Evolutionary conservation across 2,329 filamentous ascomycete genomes (phyloP).

Genomic region (Ophiocordyceps sinensis): DNA sequence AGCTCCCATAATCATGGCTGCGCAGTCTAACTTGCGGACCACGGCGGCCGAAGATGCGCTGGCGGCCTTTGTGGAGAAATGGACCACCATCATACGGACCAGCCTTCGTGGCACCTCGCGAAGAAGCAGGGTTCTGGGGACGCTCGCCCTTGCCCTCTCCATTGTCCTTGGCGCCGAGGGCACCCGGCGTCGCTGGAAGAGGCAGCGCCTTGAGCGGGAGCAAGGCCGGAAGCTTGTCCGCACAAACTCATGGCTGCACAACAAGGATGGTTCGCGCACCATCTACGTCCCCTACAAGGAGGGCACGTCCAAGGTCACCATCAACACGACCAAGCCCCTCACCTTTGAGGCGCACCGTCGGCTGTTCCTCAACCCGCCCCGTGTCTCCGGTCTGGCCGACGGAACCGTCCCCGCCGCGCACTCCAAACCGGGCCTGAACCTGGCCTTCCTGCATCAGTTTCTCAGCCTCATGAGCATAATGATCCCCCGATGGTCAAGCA

Average conservation of each 20-base stretch:
- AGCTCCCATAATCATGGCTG: conserved; percentile 47
- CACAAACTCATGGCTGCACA: conserved; percentile 81
- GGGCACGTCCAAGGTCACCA: conserved; percentile 78
- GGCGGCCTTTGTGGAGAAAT: conserved; percentile 47
- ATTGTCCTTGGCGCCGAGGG: conserved; percentile 72
- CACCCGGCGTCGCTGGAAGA: conserved; percentile 62
- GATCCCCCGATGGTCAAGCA: conserved; percentile 90
- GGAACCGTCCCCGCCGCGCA: conserved; percentile 70
- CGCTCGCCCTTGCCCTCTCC: conserved; percentile 59
- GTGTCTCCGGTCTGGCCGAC: conserved; percentile 63
- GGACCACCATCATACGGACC: conserved; percentile 35
- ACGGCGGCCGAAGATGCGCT: conserved; percentile 53
- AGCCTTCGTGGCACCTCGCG: conserved; percentile 51
- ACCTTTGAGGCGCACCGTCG: conserved; percentile 95
- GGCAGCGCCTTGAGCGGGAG: conserved; percentile 61
- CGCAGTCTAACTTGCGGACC: conserved; percentile 67
- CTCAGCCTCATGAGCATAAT: conserved; percentile 93
- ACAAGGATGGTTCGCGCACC: conserved; percentile 87
- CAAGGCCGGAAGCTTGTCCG: conserved; percentile 70
- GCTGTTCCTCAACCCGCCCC: conserved; percentile 80
- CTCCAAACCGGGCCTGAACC: conserved; percentile 85
- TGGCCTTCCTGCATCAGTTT: conserved; percentile 95
- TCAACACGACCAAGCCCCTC: conserved; percentile 75
- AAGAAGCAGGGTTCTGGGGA: conserved; percentile 59
- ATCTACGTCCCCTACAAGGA: conserved; percentile 92